phyloP scores from a whole-genome alignment of 2,329 filamentous ascomycete genomes.

The Alternaria solani region DNA sequence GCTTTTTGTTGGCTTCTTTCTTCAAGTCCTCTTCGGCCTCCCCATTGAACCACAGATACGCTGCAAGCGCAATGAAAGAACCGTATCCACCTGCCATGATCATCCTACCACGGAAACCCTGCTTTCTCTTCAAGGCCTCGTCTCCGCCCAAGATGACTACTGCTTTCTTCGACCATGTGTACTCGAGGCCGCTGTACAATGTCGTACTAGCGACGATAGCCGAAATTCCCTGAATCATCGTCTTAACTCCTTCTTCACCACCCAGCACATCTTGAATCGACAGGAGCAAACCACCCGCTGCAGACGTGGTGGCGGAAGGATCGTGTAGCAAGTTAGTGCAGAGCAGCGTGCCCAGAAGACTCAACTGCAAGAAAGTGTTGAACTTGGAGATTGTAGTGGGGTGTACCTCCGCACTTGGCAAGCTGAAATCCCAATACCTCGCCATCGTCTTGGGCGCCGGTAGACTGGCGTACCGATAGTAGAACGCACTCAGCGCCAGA shows the following conservation, averaged over 20 bases:
- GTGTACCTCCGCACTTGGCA: conserved; percentile 84
- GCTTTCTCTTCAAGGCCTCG: conserved; percentile 57
- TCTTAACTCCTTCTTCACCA: conserved; percentile 46
- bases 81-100: conserved; percentile 59
- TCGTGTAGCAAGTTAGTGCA: conserved; percentile 75
- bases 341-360: conserved; percentile 84
- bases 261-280: conserved; percentile 39
- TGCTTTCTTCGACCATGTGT: conserved; percentile 87
- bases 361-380: conserved; percentile 92
- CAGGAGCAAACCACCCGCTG: conserved; percentile 35
- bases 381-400: conserved; percentile 85
- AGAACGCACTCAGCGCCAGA: conserved; percentile 85
- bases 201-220: conserved; percentile 89
- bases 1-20: conserved; percentile 12
- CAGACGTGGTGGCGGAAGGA: conserved; percentile 62
- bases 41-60: conserved; percentile 36
- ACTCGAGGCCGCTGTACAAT: conserved; percentile 91
- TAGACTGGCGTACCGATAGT: conserved; percentile 94
- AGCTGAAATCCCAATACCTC: conserved; percentile 96
- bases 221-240: conserved; percentile 58
- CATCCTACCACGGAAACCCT: conserved; percentile 57
- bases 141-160: conserved; percentile 78
- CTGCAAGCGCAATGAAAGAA: conserved; percentile 53
- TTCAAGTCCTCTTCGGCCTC: conserved; percentile 21
- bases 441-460: conserved; percentile 91